A percentile compares a stretch with the other conserved stretches of the same genome.
Evolutionary conservation across 345 rosid species (phyloP).

Genomic region (Lagerstroemia speciosa): DNA sequence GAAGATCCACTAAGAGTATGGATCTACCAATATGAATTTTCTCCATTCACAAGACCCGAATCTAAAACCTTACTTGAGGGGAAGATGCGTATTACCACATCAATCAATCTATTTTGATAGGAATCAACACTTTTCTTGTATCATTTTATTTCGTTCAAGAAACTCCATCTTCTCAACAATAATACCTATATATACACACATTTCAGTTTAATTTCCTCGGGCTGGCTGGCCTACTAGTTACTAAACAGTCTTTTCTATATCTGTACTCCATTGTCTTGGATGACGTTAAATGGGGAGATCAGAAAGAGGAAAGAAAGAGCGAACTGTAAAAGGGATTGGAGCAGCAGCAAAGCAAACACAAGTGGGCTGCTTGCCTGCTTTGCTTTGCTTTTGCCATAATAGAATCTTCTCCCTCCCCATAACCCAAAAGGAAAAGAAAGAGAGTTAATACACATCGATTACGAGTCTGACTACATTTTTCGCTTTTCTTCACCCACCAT

Average conservation of each 20-base stretch:
- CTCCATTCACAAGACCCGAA: no score
- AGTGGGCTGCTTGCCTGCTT: background rate
- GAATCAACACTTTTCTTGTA: no score
- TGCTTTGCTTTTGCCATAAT: background rate
- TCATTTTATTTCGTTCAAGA: no score
- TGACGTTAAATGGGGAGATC: constrained; percentile 5
- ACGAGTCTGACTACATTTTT: background rate
- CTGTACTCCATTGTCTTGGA: constrained; percentile 13
- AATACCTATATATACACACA: no score
- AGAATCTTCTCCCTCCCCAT: background rate
- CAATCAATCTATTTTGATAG: no score
- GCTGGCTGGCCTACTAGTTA: no score
- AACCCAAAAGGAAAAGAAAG: background rate
- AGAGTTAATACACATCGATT: background rate
- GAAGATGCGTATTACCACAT: no score
- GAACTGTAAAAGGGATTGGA: background rate
- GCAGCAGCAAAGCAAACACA: background rate
- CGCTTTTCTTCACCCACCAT: background rate
- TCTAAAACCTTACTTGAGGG: no score
- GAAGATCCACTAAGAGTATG: no score
- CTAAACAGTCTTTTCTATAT: background rate
- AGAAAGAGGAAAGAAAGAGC: background rate
- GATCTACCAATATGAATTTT: background rate
- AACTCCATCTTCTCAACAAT: no score
- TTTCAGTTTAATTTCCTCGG: no score